These are phyloP conservation scores for Pelargonium myrrhifolium DNA, from an alignment of 441 rosid genomes.

Conservation along the genomic window DNA sequence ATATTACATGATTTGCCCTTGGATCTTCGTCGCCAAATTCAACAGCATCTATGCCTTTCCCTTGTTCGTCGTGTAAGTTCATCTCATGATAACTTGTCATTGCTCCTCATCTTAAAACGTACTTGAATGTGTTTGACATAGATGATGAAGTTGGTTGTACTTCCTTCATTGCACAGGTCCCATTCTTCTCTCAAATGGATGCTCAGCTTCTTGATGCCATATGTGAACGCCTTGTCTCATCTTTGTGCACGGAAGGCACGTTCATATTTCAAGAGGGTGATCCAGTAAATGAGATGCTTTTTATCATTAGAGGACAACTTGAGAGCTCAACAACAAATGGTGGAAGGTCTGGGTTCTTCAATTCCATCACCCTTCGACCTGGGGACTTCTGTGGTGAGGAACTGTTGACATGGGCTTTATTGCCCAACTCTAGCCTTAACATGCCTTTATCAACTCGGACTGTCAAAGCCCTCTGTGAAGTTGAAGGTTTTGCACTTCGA, in stretches of 20 bases:
- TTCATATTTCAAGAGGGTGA: constrained; percentile 87
- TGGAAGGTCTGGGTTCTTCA: constrained; percentile 88
- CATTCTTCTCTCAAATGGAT: constrained; percentile 92
- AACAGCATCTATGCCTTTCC: constrained; percentile 76
- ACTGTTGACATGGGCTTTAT: constrained; percentile 86
- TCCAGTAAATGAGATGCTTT: constrained; percentile 76
- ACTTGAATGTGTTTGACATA: neutral
- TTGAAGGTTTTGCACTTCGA: constrained; percentile 76
- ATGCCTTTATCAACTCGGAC: constrained; percentile 91
- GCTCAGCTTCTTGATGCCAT: constrained; percentile 89
- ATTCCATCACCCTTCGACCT: constrained; percentile 58
- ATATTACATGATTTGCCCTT: constrained; percentile 66
- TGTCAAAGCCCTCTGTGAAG: constrained; percentile 67
- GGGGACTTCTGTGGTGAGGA: constrained; percentile 93
- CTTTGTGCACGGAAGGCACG: constrained; percentile 62
- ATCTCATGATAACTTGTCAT: neutral
- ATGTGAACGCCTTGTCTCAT: constrained; percentile 71
- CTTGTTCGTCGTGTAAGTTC: constrained; percentile 77
- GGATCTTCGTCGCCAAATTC: constrained; percentile 85
- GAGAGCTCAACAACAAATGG: constrained; percentile 93
- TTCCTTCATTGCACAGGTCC: constrained; percentile 43
- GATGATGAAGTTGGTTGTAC: constrained; percentile 17
- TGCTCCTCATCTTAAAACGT: neutral
- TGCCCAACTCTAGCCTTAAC: constrained; percentile 61
- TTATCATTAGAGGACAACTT: constrained; percentile 70